phyloP scores from a whole-genome alignment of 495 filamentous ascomycete species.

The Penicillium soppii region DNA sequence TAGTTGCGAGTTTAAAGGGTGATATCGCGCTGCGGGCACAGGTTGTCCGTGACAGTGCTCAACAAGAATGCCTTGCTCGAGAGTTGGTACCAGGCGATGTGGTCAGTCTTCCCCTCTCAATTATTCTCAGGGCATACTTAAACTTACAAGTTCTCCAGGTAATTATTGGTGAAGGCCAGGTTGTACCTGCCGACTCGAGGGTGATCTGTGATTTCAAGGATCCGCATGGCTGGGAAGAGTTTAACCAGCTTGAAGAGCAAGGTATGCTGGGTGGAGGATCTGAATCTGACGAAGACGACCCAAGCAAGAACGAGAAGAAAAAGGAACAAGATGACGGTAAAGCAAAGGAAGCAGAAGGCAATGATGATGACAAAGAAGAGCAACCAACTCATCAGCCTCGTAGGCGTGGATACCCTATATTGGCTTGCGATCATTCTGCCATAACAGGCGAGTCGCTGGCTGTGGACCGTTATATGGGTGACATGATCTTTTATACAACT shows the following conservation, averaged over 20 bases:
- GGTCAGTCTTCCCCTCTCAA: conserved; percentile 45
- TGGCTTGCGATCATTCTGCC: conserved; percentile 70
- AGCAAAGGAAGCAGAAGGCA: conserved; percentile 13
- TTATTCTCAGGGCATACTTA: background rate
- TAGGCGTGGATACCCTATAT: conserved; percentile 53
- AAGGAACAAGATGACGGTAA: conserved; percentile 9
- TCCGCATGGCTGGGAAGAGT: conserved; percentile 63
- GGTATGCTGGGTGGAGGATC: conserved; percentile 57
- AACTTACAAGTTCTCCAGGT: conserved; percentile 40
- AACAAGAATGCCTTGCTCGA: conserved; percentile 67
- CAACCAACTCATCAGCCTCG: conserved; percentile 17
- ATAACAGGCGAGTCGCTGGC: conserved; percentile 74
- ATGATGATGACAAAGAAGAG: conserved; percentile 9
- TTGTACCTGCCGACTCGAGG: conserved; percentile 68
- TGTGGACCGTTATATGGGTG: conserved; percentile 72
- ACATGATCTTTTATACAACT: conserved; percentile 67
- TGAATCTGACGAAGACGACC: conserved; percentile 39
- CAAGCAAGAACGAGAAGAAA: conserved; percentile 10
- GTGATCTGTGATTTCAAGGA: conserved; percentile 71
- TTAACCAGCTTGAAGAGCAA: conserved; percentile 53
- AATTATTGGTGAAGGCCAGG: conserved; percentile 69
- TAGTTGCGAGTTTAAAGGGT: conserved; percentile 75
- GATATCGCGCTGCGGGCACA: conserved; percentile 75
- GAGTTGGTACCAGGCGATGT: conserved; percentile 80
- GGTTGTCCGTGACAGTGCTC: conserved; percentile 63